Conservation (phyloP, 2,329 filamentous ascomycete genomes). For the Neodidymelliopsis sp. region DNA sequence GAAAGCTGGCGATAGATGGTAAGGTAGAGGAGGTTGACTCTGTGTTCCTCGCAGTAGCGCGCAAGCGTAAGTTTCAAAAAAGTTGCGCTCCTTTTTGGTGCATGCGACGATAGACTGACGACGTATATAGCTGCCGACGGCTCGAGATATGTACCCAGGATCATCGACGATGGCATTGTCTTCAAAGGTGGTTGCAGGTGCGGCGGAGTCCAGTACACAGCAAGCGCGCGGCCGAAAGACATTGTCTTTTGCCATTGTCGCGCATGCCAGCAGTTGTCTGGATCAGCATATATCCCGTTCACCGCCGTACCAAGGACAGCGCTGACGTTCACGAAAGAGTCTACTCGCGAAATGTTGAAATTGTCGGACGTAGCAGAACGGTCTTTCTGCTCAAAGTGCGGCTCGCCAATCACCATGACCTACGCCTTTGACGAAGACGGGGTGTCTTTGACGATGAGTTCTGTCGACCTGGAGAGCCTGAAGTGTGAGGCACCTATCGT, state of each 20-base stretch:
- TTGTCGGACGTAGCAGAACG: constrained; percentile 54
- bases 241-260: constrained; percentile 57
- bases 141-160: constrained; percentile 26
- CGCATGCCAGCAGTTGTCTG: constrained; percentile 59
- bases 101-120: constrained; percentile 11
- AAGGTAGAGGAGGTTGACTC: constrained; percentile 50
- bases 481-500: constrained; percentile 41
- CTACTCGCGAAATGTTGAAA: constrained; percentile 42
- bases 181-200: constrained; percentile 57
- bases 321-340: constrained; percentile 45
- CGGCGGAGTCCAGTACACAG: constrained; percentile 52
- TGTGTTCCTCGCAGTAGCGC: constrained; percentile 49
- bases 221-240: constrained; percentile 43
- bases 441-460: constrained; percentile 50
- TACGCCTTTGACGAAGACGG: constrained; percentile 45
- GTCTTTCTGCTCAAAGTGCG: constrained; percentile 56
- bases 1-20: constrained; percentile 46
- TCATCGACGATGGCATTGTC: constrained; percentile 20
- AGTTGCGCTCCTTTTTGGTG: background rate
- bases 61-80: constrained; percentile 35
- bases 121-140: constrained; percentile 32
- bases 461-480: constrained; percentile 53
- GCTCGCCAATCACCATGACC: constrained; percentile 56
- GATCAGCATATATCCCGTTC: constrained; percentile 56
- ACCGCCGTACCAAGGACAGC: constrained; percentile 44